A percentile compares a stretch with the other conserved stretches of the same genome.
Conservation (phyloP, 2,329 filamentous ascomycete species). For the Beauveria sp. region DNA sequence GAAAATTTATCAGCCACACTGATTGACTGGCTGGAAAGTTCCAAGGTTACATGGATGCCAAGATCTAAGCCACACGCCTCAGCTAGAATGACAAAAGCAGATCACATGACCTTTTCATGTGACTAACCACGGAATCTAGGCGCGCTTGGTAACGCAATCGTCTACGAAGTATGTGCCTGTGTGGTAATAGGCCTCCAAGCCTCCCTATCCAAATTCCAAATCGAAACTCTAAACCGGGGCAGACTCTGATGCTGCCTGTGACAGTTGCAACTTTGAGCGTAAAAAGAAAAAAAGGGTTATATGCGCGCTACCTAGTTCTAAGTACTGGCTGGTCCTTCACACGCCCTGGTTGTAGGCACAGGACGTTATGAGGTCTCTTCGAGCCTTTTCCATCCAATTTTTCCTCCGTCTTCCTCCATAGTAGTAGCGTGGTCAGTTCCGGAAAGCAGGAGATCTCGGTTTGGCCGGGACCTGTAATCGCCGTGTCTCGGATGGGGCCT, state of each 20-base stretch:
- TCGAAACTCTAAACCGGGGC: not conserved
- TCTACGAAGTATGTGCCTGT: no score
- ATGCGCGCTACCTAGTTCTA: no score
- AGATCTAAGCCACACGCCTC: constrained; percentile 10
- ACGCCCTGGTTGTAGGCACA: not conserved
- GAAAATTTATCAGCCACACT: constrained; percentile 10
- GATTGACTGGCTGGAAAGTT: not conserved
- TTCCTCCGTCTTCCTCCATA: not conserved
- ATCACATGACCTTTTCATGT: constrained; percentile 5
- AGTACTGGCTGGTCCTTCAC: no score
- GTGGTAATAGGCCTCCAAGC: not conserved
- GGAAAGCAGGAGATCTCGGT: constrained; percentile 8
- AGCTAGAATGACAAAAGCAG: not conserved
- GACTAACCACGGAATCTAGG: not conserved
- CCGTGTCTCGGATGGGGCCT: constrained; percentile 5
- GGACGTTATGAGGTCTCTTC: not conserved
- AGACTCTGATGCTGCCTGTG: no score
- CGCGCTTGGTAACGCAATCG: no score
- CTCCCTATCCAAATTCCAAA: not conserved
- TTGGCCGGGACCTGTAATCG: constrained; percentile 7
- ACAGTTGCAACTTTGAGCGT: no score
- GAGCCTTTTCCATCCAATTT: not conserved
- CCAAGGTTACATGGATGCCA: constrained; percentile 1
- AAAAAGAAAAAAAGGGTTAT: no score
- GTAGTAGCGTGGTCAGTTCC: constrained; percentile 4